Percentiles rank a stretch among this genome's conserved stretches.
These are phyloP conservation scores for Orbilia oligospora DNA, from an alignment of 2,329 filamentous ascomycete species.

Conservation along the genomic window DNA sequence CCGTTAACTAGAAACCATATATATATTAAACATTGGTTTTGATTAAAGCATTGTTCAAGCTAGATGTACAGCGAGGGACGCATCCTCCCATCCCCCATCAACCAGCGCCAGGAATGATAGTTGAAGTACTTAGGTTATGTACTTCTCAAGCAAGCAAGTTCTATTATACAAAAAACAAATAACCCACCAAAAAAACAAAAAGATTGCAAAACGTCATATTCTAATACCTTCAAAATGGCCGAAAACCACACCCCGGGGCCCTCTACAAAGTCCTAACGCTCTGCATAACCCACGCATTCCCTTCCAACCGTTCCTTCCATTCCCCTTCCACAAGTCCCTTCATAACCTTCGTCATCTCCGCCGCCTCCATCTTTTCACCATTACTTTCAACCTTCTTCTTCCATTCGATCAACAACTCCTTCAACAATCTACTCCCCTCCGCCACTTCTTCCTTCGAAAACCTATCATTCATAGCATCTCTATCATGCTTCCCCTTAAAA, in stretches of 20 bases:
- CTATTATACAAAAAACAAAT: constrained; percentile 12
- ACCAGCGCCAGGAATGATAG: constrained; percentile 34
- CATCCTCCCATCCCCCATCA: constrained; percentile 2
- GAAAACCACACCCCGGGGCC: not conserved
- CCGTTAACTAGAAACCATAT: too few relatives aligned
- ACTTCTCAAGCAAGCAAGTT: not conserved
- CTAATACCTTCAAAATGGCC: not conserved
- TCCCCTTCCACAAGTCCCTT: constrained; percentile 83
- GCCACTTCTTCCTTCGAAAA: constrained; percentile 90
- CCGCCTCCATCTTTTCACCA: constrained; percentile 73
- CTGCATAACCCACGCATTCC: constrained; percentile 71
- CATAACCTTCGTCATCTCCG: constrained; percentile 82
- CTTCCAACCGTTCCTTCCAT: constrained; percentile 71
- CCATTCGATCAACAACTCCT: constrained; percentile 86
- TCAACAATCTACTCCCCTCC: constrained; percentile 86
- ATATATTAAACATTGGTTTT: too few relatives aligned
- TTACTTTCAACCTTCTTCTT: constrained; percentile 80
- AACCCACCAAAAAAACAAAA: not conserved
- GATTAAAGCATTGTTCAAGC: constrained; percentile 22
- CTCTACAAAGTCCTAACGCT: constrained; percentile 69
- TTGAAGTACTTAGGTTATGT: not conserved
- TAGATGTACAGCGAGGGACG: constrained; percentile 10
- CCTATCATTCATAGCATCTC: constrained; percentile 70
- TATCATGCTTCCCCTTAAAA: constrained; percentile 84
- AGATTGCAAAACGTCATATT: too few relatives aligned